phyloP scores from a whole-genome alignment of 495 filamentous ascomycete species.

The Sordaria brevicollis region DNA sequence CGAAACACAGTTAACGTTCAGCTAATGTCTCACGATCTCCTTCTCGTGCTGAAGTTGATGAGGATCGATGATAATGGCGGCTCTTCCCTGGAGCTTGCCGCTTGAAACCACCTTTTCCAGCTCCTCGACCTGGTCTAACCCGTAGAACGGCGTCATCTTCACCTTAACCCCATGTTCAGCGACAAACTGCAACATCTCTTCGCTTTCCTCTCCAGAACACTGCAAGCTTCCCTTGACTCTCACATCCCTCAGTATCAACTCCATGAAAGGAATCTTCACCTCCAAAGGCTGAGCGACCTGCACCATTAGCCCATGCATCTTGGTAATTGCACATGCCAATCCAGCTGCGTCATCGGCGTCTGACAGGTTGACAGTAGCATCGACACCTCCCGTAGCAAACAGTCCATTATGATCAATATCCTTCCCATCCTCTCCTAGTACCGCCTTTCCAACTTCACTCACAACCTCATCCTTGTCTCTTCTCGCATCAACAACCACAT shows the following conservation, averaged over 20 bases:
- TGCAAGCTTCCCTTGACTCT: constrained; percentile 38
- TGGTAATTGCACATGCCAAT: constrained; percentile 40
- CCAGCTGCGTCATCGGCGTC: constrained; percentile 36
- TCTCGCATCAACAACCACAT: constrained; percentile 43
- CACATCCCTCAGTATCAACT: constrained; percentile 47
- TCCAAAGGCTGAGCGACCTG: constrained; percentile 44
- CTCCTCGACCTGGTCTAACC: constrained; percentile 40
- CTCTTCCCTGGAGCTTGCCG: constrained; percentile 46
- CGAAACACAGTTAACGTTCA: neutral
- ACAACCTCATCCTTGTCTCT: constrained; percentile 33
- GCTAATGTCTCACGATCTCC: neutral
- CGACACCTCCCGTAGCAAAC: constrained; percentile 28
- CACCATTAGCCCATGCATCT: constrained; percentile 43
- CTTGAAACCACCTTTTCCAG: constrained; percentile 36
- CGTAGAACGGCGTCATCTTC: constrained; percentile 41
- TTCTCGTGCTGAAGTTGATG: constrained; percentile 18
- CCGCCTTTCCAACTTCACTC: constrained; percentile 33
- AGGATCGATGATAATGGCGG: constrained; percentile 39
- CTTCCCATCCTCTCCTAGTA: constrained; percentile 33
- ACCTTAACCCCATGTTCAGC: constrained; percentile 40
- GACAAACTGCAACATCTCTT: constrained; percentile 41
- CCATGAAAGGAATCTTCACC: constrained; percentile 39
- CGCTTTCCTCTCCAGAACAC: constrained; percentile 34
- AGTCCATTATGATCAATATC: constrained; percentile 35
- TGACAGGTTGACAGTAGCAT: constrained; percentile 35